Percentiles rank a stretch among this genome's conserved stretches.
phyloP scores from a whole-genome alignment of 306 rosid species.

The Quercus engelmannii region DNA sequence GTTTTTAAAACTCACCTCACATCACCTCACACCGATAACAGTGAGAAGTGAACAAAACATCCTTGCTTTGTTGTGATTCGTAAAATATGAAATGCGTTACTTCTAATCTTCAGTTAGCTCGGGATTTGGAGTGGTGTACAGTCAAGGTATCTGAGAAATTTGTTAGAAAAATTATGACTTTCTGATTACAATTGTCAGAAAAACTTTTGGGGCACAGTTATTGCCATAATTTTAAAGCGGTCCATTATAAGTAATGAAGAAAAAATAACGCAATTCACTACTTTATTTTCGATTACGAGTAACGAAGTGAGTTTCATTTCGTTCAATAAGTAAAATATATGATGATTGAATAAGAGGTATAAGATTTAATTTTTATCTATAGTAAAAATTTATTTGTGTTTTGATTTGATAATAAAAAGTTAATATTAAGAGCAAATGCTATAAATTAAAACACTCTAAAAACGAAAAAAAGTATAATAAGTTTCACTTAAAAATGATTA shows the following conservation, averaged over 20 bases:
- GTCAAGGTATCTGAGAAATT: background rate
- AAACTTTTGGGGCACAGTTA: no score
- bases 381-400: fast-evolving
- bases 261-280: no score
- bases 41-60: background rate
- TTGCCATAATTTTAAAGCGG: no score
- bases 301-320: no score
- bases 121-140: background rate
- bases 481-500: no score
- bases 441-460: no score
- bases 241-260: no score
- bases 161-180: background rate
- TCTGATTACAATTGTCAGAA: no score
- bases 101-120: background rate
- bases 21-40: background rate
- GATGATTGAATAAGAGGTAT: no score
- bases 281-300: fast-evolving
- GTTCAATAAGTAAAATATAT: fast-evolving
- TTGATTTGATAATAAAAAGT: fast-evolving
- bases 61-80: background rate
- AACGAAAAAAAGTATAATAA: no score
- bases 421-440: fast-evolving
- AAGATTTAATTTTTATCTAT: fast-evolving
- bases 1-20: background rate
- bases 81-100: background rate